Evolutionary conservation across 495 filamentous ascomycete genomes (phyloP).

Genomic region (Extremus antarcticus): DNA sequence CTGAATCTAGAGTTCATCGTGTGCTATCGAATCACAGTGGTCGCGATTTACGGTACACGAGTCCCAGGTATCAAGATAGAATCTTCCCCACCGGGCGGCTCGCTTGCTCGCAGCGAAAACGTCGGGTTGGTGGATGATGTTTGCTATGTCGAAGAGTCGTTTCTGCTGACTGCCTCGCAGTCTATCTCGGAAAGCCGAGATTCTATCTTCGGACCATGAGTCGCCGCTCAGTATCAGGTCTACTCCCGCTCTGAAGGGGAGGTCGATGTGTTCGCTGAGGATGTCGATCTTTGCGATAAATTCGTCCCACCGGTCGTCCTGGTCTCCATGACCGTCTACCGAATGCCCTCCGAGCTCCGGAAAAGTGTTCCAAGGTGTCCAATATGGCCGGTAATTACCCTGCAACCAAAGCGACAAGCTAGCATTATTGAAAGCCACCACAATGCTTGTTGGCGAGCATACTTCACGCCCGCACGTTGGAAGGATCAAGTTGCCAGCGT

Average conservation of each 20-base stretch:
- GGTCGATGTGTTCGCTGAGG: neutral
- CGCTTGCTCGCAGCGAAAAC: neutral
- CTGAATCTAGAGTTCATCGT: too few relatives aligned
- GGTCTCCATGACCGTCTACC: neutral
- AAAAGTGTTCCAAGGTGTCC: neutral
- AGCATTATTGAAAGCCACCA: neutral
- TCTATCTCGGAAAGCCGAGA: neutral
- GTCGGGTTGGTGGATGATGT: neutral
- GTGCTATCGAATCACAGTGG: too few relatives aligned
- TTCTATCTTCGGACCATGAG: neutral
- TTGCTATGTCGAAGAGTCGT: neutral
- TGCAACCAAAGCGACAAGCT: neutral
- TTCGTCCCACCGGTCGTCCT: neutral
- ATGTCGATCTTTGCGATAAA: neutral
- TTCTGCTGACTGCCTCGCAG: neutral
- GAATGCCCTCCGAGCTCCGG: neutral
- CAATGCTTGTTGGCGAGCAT: neutral
- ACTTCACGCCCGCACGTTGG: neutral
- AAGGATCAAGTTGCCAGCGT: neutral
- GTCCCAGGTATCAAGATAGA: too few relatives aligned
- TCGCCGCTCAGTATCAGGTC: neutral
- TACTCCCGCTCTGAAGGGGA: neutral
- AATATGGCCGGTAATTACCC: neutral
- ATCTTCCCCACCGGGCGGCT: neutral
- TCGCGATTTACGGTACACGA: too few relatives aligned